These are phyloP conservation scores for Tylopilus cervinicoccineus DNA, from an alignment of 768 basidiomycete species.

Conservation along the genomic window DNA sequence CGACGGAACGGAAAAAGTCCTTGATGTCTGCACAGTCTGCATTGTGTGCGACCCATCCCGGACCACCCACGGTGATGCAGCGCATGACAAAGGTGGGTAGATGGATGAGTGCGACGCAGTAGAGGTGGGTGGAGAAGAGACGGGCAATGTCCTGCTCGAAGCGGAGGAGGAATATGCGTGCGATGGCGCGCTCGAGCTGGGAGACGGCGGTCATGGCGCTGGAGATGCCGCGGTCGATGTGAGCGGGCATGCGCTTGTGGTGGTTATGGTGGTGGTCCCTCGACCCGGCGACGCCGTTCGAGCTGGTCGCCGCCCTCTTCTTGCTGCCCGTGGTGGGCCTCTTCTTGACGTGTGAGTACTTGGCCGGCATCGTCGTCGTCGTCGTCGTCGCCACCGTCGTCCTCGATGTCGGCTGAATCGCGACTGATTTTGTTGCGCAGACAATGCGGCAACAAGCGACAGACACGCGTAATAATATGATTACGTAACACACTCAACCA, in stretches of 20 bases:
- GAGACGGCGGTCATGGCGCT: constrained; percentile 59
- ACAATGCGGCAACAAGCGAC: constrained; percentile 5
- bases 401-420: constrained; percentile 1
- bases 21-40: constrained; percentile 67
- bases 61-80: constrained; percentile 56
- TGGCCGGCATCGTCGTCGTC: constrained; percentile 51
- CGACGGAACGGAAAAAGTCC: constrained; percentile 65
- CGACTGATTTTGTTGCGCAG: constrained; percentile 13
- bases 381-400: constrained; percentile 23
- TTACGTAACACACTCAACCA: constrained; percentile 18
- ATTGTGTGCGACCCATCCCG: constrained; percentile 67
- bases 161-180: constrained; percentile 61
- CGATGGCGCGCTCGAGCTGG: constrained; percentile 64
- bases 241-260: constrained; percentile 39
- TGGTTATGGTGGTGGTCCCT: constrained; percentile 21
- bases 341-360: constrained; percentile 76
- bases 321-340: constrained; percentile 45
- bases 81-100: constrained; percentile 68
- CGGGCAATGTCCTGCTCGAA: constrained; percentile 75
- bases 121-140: constrained; percentile 67
- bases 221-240: constrained; percentile 51
- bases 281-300: constrained; percentile 26
- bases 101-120: constrained; percentile 59
- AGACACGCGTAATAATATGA: not conserved
- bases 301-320: constrained; percentile 38